Percentiles rank a stretch among this genome's conserved stretches.
Evolutionary conservation across 345 rosid species (phyloP).

Genomic region (Zanthoxylum bungeanum): DNA sequence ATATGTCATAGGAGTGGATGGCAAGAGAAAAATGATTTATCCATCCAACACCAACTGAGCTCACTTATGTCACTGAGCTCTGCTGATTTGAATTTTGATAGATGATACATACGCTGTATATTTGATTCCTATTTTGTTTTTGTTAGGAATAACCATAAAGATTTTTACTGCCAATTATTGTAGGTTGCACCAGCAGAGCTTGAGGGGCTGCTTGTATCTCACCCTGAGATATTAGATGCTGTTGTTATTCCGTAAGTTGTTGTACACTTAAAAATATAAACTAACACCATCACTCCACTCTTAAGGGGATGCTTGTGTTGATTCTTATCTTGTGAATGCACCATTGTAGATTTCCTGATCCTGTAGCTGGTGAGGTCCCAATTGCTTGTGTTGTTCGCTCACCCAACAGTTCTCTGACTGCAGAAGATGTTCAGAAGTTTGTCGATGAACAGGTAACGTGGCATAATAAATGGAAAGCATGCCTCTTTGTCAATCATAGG

Average conservation of each 20-base stretch:
- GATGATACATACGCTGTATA: too few species aligned
- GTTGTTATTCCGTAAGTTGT: conserved; percentile 42
- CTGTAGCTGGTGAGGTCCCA: conserved; percentile 93
- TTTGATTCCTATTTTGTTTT: not conserved
- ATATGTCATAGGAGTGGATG: not conserved
- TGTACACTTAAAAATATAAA: not conserved
- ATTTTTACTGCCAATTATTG: not conserved
- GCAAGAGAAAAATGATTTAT: not conserved
- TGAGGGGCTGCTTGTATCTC: conserved; percentile 90
- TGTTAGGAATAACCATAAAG: not conserved
- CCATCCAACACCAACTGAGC: not conserved
- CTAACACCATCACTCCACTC: not conserved
- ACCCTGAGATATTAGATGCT: conserved; percentile 74
- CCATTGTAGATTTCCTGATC: conserved; percentile 66
- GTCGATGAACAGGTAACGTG: conserved; percentile 68
- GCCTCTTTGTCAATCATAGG: not conserved
- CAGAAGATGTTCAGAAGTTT: conserved; percentile 53
- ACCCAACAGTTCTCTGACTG: conserved; percentile 53
- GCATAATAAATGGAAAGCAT: not conserved
- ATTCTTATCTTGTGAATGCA: not conserved
- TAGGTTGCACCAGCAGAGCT: conserved; percentile 98
- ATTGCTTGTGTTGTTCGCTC: conserved; percentile 73
- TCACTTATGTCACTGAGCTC: too few species aligned
- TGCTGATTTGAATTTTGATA: not conserved
- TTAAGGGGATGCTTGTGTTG: not conserved